Conservation (phyloP, 768 basidiomycete species). For the Dictyophora rubrovolvata region DNA sequence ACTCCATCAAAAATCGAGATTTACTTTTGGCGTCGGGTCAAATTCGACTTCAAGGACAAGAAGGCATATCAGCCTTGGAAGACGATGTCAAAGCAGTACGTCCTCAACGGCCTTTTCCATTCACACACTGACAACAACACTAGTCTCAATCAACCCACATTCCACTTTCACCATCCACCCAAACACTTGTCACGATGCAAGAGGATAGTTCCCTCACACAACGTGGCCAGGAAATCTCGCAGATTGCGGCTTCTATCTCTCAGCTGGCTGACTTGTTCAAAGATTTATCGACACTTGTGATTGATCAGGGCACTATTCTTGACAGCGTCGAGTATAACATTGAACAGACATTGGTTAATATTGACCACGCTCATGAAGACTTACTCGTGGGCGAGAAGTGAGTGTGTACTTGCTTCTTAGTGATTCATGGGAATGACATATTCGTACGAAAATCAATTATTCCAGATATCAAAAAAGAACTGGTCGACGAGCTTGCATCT, state of each 20-base stretch:
- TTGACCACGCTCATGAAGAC: conserved; percentile 78
- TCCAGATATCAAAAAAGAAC: conserved; percentile 88
- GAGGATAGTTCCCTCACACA: conserved; percentile 27
- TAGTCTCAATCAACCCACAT: conserved; percentile 6
- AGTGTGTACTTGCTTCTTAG: conserved; percentile 19
- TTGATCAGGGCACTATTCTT: conserved; percentile 94
- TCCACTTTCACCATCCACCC: conserved; percentile 24
- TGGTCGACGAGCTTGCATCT: conserved; percentile 86
- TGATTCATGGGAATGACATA: not conserved
- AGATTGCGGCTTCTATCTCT: conserved; percentile 88
- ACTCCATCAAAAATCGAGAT: conserved; percentile 96
- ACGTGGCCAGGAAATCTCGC: conserved; percentile 64
- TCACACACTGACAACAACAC: conserved; percentile 7
- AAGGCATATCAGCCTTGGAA: conserved; percentile 75
- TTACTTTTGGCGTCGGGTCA: conserved; percentile 83
- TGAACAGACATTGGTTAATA: conserved; percentile 75
- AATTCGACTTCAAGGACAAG: conserved; percentile 70
- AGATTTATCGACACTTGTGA: conserved; percentile 84
- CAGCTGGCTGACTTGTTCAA: conserved; percentile 93
- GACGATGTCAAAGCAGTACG: conserved; percentile 85
- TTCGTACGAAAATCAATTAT: not conserved
- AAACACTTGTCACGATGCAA: conserved; percentile 21
- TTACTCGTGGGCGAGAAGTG: conserved; percentile 74
- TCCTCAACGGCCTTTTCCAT: conserved; percentile 13
- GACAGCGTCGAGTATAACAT: conserved; percentile 98